phyloP scores from a whole-genome alignment of 2,329 filamentous ascomycete genomes.

The Didymella glomerata region DNA sequence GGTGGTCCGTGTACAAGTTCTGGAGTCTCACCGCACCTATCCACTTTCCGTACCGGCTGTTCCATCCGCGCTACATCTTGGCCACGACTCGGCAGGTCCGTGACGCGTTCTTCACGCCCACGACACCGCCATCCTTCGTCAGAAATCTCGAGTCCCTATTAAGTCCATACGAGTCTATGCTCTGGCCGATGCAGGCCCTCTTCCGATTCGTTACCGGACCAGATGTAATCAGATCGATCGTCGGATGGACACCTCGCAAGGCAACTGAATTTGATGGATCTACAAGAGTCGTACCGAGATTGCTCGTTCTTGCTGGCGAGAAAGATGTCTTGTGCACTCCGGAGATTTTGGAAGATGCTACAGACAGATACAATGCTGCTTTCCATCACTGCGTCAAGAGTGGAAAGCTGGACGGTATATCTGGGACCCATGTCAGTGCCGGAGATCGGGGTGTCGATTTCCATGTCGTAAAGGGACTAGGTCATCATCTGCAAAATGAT shows the following conservation, averaged over 20 bases:
- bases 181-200: constrained; percentile 62
- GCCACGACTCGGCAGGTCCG: constrained; percentile 60
- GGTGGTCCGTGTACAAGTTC: constrained; percentile 37
- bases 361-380: constrained; percentile 50
- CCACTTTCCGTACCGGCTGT: constrained; percentile 57
- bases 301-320: constrained; percentile 38
- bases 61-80: constrained; percentile 60
- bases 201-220: constrained; percentile 54
- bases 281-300: constrained; percentile 16
- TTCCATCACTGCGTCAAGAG: constrained; percentile 42
- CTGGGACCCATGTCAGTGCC: constrained; percentile 10
- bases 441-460: constrained; percentile 50
- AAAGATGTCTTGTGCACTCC: constrained; percentile 42
- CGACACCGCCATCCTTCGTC: constrained; percentile 54
- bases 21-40: constrained; percentile 35
- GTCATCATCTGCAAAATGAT: constrained; percentile 65
- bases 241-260: constrained; percentile 50
- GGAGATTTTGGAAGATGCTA: constrained; percentile 47
- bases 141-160: constrained; percentile 55
- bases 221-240: constrained; percentile 52
- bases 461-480: constrained; percentile 55
- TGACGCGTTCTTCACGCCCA: constrained; percentile 61
- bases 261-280: constrained; percentile 28
- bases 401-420: constrained; percentile 43
- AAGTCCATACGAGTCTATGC: constrained; percentile 61